A percentile compares a stretch with the other conserved stretches of the same genome.
Conservation (phyloP, 345 rosid species). For the Stellera chamaejasme region DNA sequence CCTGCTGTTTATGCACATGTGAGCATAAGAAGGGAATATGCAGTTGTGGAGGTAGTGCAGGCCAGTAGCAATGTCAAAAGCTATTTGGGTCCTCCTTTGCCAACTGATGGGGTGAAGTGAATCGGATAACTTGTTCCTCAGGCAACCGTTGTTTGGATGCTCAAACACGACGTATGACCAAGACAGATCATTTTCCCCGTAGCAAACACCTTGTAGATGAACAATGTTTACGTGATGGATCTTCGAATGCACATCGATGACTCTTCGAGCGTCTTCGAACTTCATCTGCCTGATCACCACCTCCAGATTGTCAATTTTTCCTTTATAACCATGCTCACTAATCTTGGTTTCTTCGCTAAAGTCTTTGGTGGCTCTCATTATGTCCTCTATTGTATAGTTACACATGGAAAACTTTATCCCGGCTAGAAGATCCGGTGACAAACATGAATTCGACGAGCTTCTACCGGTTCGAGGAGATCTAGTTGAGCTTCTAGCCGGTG, state of each 20-base stretch:
- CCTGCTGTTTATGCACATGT: slow-evolving; percentile 28
- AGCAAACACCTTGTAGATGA: slow-evolving; percentile 42
- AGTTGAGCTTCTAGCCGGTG: slow-evolving; percentile 30
- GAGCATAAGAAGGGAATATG: slow-evolving; percentile 43
- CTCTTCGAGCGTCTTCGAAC: slow-evolving; percentile 30
- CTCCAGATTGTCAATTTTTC: slow-evolving; percentile 22
- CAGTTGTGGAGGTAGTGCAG: slow-evolving; percentile 45
- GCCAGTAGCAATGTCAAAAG: slow-evolving; percentile 38
- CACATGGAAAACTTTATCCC: slow-evolving; percentile 40
- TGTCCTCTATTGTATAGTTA: slow-evolving; percentile 28
- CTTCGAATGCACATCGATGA: slow-evolving; percentile 39
- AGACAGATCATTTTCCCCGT: slow-evolving; percentile 22
- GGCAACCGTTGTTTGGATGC: slow-evolving; percentile 36
- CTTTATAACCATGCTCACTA: slow-evolving; percentile 27
- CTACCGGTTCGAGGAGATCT: slow-evolving; percentile 22
- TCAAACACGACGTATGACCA: slow-evolving; percentile 40
- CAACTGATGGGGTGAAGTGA: slow-evolving; percentile 21
- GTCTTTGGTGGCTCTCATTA: slow-evolving; percentile 26
- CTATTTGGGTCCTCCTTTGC: slow-evolving; percentile 33
- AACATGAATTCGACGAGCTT: slow-evolving; percentile 35
- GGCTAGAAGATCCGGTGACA: slow-evolving; percentile 48
- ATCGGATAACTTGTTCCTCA: slow-evolving; percentile 31
- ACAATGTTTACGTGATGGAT: slow-evolving; percentile 50
- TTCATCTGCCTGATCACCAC: slow-evolving; percentile 43
- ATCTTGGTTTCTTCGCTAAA: slow-evolving; percentile 33